These are phyloP conservation scores for Niebla homalea DNA, from an alignment of 495 filamentous ascomycete genomes.

Conservation along the genomic window DNA sequence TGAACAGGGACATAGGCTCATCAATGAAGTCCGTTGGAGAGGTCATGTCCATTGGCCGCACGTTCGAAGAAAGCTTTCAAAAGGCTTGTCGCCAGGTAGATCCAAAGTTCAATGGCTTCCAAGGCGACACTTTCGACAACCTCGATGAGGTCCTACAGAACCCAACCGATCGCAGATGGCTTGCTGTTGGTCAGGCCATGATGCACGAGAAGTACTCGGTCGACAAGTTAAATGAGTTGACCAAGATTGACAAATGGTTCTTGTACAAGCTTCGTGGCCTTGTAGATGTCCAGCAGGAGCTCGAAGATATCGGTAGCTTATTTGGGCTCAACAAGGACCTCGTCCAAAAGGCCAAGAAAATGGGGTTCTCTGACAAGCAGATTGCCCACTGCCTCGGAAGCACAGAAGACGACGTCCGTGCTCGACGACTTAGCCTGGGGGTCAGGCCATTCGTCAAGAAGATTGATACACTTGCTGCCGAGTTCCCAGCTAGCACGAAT, in stretches of 20 bases:
- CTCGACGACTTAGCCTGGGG: constrained; percentile 69
- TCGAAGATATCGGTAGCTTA: constrained; percentile 78
- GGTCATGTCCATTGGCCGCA: constrained; percentile 97
- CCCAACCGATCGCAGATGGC: constrained; percentile 88
- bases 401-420: constrained; percentile 81
- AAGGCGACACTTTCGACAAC: constrained; percentile 87
- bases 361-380: constrained; percentile 94
- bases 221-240: constrained; percentile 78
- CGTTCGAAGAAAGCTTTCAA: constrained; percentile 98
- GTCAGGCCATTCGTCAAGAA: constrained; percentile 90
- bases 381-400: constrained; percentile 76
- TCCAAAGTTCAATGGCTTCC: constrained; percentile 80
- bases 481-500: constrained; percentile 96
- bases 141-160: constrained; percentile 82
- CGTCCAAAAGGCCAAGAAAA: constrained; percentile 82
- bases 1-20: constrained; percentile 91
- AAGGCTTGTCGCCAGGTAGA: constrained; percentile 97
- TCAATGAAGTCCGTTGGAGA: constrained; percentile 98
- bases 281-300: constrained; percentile 73
- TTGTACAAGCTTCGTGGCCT: constrained; percentile 95
- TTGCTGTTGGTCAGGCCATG: constrained; percentile 96
- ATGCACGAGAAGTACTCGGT: constrained; percentile 90
- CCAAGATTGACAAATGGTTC: constrained; percentile 99
- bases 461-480: constrained; percentile 91
- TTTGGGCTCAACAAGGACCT: constrained; percentile 77